Evolutionary conservation across 192 early-diverging fungal species (phyloP).

Genomic region (Podila minutissima): DNA sequence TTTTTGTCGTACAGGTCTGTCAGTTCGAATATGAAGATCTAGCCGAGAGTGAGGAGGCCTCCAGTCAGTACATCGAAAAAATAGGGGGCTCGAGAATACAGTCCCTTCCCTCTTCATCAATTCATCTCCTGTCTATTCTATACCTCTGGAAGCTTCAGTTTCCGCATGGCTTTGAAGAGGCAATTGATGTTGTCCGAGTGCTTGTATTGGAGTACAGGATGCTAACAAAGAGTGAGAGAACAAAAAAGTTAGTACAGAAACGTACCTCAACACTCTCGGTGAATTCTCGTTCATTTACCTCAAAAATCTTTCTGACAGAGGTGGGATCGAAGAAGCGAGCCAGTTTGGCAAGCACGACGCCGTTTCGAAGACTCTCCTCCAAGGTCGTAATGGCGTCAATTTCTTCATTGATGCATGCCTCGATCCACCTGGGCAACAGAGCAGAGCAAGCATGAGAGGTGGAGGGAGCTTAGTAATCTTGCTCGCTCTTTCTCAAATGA

Average conservation of each 20-base stretch:
- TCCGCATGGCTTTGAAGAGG: constrained; percentile 82
- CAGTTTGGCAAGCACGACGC: constrained; percentile 91
- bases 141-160: constrained; percentile 85
- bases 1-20: constrained; percentile 99
- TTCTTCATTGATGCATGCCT: constrained; percentile 86
- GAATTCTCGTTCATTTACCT: constrained; percentile 44
- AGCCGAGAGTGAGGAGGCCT: background rate
- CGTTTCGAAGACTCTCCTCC: constrained; percentile 94
- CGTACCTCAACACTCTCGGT: background rate
- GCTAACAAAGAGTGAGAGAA: constrained; percentile 55
- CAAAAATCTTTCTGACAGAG: constrained; percentile 88
- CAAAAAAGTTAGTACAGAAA: background rate
- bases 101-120: background rate
- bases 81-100: background rate
- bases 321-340: constrained; percentile 85
- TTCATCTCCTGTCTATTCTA: background rate
- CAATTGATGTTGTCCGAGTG: constrained; percentile 99
- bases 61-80: too few species aligned
- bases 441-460: background rate
- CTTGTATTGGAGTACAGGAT: constrained; percentile 85
- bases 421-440: constrained; percentile 82
- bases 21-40: constrained; percentile 97
- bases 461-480: too few species aligned
- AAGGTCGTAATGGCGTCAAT: constrained; percentile 81
- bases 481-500: too few species aligned